These are phyloP conservation scores for Cephaloascus fragrans DNA, from an alignment of 805 yeast genomes.

Conservation along the genomic window DNA sequence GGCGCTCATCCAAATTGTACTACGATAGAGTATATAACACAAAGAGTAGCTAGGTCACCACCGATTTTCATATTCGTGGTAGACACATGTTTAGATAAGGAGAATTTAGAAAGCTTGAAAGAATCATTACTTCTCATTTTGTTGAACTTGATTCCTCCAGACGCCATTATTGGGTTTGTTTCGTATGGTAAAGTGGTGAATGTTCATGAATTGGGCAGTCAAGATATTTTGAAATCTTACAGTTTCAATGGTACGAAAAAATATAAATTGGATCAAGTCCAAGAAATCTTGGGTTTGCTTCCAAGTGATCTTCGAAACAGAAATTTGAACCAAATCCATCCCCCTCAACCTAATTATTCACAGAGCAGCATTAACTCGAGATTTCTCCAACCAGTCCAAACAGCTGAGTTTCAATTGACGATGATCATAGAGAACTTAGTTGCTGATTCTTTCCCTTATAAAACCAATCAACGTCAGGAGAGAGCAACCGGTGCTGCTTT, in stretches of 20 bases:
- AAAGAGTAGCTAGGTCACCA: slow-evolving; percentile 27
- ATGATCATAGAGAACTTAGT: slow-evolving; percentile 37
- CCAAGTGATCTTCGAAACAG: slow-evolving; percentile 17
- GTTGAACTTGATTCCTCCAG: slow-evolving; percentile 36
- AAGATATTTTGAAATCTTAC: slow-evolving; percentile 21
- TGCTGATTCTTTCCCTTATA: slow-evolving; percentile 39
- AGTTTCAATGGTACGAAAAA: slow-evolving; percentile 48
- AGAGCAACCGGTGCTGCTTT: slow-evolving; percentile 56
- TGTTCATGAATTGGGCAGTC: slow-evolving; percentile 40
- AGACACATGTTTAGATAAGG: slow-evolving; percentile 45
- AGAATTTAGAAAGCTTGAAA: slow-evolving; percentile 40
- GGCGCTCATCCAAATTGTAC: slow-evolving; percentile 28
- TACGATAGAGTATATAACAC: slow-evolving; percentile 43
- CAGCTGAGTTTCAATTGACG: slow-evolving; percentile 41
- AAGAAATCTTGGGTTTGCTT: slow-evolving; percentile 33
- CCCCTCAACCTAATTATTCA: slow-evolving; percentile 3
- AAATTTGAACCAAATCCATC: neutral
- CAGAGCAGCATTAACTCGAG: slow-evolving; percentile 17
- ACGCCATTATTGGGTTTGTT: slow-evolving; percentile 47
- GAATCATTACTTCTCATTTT: slow-evolving; percentile 38
- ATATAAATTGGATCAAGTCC: slow-evolving; percentile 38
- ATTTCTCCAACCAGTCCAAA: slow-evolving; percentile 36
- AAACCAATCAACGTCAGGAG: slow-evolving; percentile 31
- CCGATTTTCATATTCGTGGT: slow-evolving; percentile 45
- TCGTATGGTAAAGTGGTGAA: slow-evolving; percentile 52